Percentiles rank a stretch among this genome's conserved stretches.
Evolutionary conservation across 371 early-diverging fungal genomes (phyloP).

Genomic region (Capillidium rhysosporum): DNA sequence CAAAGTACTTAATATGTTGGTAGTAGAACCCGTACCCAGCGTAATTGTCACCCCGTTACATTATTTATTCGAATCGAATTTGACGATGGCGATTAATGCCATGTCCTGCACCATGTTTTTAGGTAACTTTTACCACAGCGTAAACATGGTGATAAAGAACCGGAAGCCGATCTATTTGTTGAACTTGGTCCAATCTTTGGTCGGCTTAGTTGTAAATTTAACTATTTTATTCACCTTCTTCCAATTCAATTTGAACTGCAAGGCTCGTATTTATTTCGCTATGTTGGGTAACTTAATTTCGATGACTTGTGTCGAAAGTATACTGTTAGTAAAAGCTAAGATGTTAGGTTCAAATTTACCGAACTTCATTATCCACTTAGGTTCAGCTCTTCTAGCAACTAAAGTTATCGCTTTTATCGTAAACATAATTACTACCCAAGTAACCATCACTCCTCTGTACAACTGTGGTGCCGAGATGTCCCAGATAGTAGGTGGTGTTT

Average conservation of each 20-base stretch:
- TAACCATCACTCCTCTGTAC: conserved; percentile 5
- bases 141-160: conserved; percentile 24
- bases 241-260: conserved; percentile 4
- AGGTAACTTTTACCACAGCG: conserved; percentile 7
- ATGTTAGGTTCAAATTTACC: background rate
- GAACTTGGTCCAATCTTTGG: conserved; percentile 4
- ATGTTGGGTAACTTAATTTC: conserved; percentile 2
- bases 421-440: background rate
- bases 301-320: conserved; percentile 5
- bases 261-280: conserved; percentile 3
- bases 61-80: background rate
- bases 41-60: conserved; percentile 3
- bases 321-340: conserved; percentile 7
- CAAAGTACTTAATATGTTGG: no score
- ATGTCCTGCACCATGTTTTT: conserved; percentile 4
- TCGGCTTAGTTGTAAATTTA: conserved; percentile 5
- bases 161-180: conserved; percentile 11
- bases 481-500: background rate
- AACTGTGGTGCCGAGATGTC: conserved; percentile 1
- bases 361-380: background rate
- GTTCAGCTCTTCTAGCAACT: background rate
- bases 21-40: no score
- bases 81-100: conserved; percentile 8
- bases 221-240: conserved; percentile 4
- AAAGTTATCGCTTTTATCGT: background rate